Evolutionary conservation across 495 filamentous ascomycete species (phyloP).

Genomic region (Podospora pseudopauciseta): DNA sequence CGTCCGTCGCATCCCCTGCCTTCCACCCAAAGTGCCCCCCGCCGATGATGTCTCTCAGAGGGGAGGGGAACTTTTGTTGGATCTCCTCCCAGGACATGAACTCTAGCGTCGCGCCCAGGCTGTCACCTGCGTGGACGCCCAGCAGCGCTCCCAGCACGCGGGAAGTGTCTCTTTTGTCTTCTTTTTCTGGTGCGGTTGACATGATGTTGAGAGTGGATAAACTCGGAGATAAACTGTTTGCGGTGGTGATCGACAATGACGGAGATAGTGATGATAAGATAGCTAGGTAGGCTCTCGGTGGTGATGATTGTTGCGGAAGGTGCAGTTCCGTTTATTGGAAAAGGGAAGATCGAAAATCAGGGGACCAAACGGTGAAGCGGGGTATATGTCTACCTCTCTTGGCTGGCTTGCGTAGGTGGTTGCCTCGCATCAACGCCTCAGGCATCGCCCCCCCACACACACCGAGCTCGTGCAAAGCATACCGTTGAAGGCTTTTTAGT

Average conservation of each 20-base stretch:
- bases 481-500: neutral
- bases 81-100: constrained; percentile 29
- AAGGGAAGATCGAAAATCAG: neutral
- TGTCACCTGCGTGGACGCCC: constrained; percentile 35
- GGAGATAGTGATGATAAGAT: neutral
- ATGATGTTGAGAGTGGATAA: neutral
- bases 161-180: neutral
- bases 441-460: neutral
- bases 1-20: constrained; percentile 24
- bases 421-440: neutral
- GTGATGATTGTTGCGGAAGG: neutral
- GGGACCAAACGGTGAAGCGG: neutral
- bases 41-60: constrained; percentile 28
- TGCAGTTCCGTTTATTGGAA: neutral
- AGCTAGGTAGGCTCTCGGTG: neutral
- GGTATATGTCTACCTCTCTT: neutral
- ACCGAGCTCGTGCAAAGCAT: neutral
- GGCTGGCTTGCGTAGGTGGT: neutral
- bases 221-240: neutral
- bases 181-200: neutral
- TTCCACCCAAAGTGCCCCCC: constrained; percentile 31
- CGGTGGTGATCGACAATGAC: neutral
- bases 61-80: constrained; percentile 14
- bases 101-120: constrained; percentile 33
- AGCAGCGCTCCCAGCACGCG: constrained; percentile 33